Base-by-base conservation (phyloP, 768 basidiomycete genomes). In the Strobilomyces echinocephalus region DNA sequence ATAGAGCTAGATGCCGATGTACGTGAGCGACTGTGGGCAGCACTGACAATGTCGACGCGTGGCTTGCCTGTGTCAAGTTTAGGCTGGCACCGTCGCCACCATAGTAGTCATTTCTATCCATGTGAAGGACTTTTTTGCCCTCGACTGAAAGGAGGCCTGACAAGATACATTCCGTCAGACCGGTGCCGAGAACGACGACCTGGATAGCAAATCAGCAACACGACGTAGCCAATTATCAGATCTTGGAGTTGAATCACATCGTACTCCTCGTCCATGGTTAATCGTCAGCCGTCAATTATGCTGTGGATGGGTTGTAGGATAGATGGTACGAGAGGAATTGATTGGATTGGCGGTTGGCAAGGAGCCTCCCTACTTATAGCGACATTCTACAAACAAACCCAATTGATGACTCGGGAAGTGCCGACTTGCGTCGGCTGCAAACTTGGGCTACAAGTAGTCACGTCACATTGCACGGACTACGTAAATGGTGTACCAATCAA, bases 111-210 rank as follows among this genome's bases (percentile, higher is more conserved):
- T 98, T 98, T 65, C 92, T 80, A 73, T 95, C 94, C 81, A 97
- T 97, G 73, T 99, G 97, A 47, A 99, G 84, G 65, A 99, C 97
- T 76, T 98, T 99, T 82, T 98, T 97, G 59, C 97, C 95, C 71
- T 97, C 97, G 42, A 97, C 95, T n/a, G 95, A 98, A 63, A 99
- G 79, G 63, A 99, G 75, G 35, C 97, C 97, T 15, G 97, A 98
- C 57, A 99, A 84, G 71, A 98, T 95, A 75, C 97, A 98, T 73
- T 99, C 97, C 28, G 95, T 97, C 67, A 99, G 76, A 57, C 97
- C 97, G 57, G 97, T 99, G 56, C 97, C 97, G 64, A 98, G 82
- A 59, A 94, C 87, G 71, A 92, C 81, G 72, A 90, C 89, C 88
- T 91, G 68, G 49, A 43, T 18, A 52, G 34, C 46, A 46, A 49